Percentiles rank a stretch among this genome's conserved stretches.
Evolutionary conservation across 352 stramenopile species (phyloP).

Genomic region (Saprolegnia diclina): DNA sequence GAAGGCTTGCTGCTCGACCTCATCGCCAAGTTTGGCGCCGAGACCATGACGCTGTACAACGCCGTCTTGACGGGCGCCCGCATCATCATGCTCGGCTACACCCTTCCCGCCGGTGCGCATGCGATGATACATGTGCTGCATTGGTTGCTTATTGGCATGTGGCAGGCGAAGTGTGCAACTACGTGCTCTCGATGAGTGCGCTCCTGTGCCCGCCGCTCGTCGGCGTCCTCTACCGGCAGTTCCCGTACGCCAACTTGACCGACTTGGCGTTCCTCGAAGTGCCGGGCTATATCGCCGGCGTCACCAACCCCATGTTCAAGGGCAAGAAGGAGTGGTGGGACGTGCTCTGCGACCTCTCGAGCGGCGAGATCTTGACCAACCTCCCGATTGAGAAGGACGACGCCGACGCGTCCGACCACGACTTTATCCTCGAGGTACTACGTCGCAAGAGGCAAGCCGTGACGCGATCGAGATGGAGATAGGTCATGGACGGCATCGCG

Average conservation of each 20-base stretch:
- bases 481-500: slow-evolving; percentile 76
- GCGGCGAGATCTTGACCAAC: slow-evolving; percentile 58
- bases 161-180: slow-evolving; percentile 74
- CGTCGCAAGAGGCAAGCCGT: background rate
- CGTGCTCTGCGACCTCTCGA: slow-evolving; percentile 83
- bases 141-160: too few relatives aligned
- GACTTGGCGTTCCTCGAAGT: slow-evolving; percentile 81
- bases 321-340: slow-evolving; percentile 89
- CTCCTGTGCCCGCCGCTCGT: slow-evolving; percentile 77
- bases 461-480: background rate
- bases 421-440: slow-evolving; percentile 66
- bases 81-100: slow-evolving; percentile 79
- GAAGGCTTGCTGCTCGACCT: slow-evolving; percentile 62
- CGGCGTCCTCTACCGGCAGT: slow-evolving; percentile 73
- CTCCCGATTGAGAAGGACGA: slow-evolving; percentile 60
- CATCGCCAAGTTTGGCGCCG: slow-evolving; percentile 72
- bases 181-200: slow-evolving; percentile 74
- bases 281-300: slow-evolving; percentile 82
- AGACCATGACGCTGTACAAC: slow-evolving; percentile 84
- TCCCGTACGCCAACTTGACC: slow-evolving; percentile 83
- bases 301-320: slow-evolving; percentile 91
- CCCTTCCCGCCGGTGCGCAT: slow-evolving; percentile 50
- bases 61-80: slow-evolving; percentile 71
- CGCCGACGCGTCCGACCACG: slow-evolving; percentile 54
- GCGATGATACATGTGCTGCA: too few relatives aligned